Evolutionary conservation across 306 rosid genomes (phyloP), one percentile per base, ranked within the genome.

Genomic region (Begonia masoniana): DNA sequence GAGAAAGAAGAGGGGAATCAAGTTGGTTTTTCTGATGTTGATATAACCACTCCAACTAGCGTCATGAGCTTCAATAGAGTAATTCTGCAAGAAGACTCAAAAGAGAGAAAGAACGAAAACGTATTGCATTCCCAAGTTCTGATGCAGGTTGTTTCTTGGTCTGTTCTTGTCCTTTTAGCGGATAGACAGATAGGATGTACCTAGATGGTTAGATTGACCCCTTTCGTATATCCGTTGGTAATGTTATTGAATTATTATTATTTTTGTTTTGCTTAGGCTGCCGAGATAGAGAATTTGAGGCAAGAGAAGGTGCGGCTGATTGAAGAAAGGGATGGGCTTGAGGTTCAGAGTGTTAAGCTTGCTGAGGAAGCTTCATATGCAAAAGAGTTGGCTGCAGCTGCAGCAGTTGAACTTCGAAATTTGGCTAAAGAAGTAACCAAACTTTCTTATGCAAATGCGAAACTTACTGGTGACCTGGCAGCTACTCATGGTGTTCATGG

Each of bases 291-390:
- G 72, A 77, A 66, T 61, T 69, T 87, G 69, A 83, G 74, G 75
- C 87, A 78, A 78, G 94, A 87, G 62, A 82, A 74, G 48, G 81
- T 83, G 74, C 65, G 70, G 52, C 67, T 80, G 64, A 56, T 67
- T 43, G 94, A 83, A 76, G 89, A 83, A 66, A 78, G 74, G 65
- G 94, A 80, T 12, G 81, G 86, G 42, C 84, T 87, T 59, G 84
- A 78, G 68, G 76, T 87, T 72, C 84, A 83, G 68, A 78, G 73
- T 62, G 74, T 10, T 66, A 87, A 81, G 68, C 79, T 87, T 41
- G 73, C 82, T 10, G 87, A 83, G 70, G 96, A 87, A 76, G 84
- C 94, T 55, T 80, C 94, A 41, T 83, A 83, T 66, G 96, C 96
- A 23, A 81, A 87, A 72, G 94, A 87, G 79, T 70, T 87, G 69